A percentile compares a stretch with the other conserved stretches of the same genome.
These are phyloP conservation scores for Solanum lycopersicoides DNA, from an alignment of 257 asterid species.

Conservation along the genomic window DNA sequence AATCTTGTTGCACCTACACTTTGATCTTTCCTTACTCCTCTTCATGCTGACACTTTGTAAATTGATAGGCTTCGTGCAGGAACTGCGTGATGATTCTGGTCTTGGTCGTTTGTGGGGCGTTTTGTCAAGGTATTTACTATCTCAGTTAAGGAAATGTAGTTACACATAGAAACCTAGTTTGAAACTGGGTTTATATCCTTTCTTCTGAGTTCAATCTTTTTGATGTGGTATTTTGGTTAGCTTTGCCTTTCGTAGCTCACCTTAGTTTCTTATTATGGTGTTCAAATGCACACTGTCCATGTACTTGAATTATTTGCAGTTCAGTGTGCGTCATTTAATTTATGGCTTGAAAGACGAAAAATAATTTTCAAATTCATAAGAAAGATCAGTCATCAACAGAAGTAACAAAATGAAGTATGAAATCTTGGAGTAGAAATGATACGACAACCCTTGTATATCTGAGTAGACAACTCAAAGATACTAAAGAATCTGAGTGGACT, in stretches of 20 bases:
- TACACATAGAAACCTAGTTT: neutral
- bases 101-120: conserved; percentile 89
- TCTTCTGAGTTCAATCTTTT: neutral
- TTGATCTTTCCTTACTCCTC: neutral
- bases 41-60: neutral
- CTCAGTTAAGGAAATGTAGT: neutral
- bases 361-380: neutral
- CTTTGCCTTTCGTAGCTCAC: neutral
- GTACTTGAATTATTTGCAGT: neutral
- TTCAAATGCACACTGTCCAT: neutral
- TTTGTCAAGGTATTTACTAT: conserved; percentile 57
- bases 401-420: neutral
- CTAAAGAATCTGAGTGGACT: neutral
- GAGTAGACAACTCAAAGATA: neutral
- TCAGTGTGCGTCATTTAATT: neutral
- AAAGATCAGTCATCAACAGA: neutral
- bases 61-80: conserved; percentile 55
- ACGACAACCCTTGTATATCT: neutral
- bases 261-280: neutral
- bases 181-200: neutral
- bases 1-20: neutral
- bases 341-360: neutral
- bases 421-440: neutral
- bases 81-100: conserved; percentile 82
- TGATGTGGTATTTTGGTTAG: neutral